Evolutionary conservation across 2,329 filamentous ascomycete genomes (phyloP).

Genomic region (Escovopsis sp.): DNA sequence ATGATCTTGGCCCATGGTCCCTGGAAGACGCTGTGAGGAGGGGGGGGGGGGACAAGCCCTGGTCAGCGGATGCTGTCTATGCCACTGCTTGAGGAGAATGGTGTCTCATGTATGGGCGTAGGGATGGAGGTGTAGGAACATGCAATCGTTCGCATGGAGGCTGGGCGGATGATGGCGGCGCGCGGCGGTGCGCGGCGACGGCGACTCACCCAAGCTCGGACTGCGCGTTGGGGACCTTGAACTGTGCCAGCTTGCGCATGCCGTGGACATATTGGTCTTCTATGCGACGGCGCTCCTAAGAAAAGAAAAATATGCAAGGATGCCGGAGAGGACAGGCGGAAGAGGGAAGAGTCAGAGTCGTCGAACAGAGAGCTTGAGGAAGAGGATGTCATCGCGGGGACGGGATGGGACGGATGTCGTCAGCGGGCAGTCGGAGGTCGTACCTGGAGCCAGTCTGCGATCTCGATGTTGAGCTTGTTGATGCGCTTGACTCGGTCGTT

Average conservation of each 20-base stretch:
- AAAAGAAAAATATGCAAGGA: constrained; percentile 2
- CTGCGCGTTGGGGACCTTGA: constrained; percentile 56
- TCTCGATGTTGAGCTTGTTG: constrained; percentile 69
- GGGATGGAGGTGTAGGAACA: no score
- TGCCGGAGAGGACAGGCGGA: no score
- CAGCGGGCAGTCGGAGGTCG: constrained; percentile 10
- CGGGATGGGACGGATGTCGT: not conserved
- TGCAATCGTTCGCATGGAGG: no score
- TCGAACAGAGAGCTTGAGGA: not conserved
- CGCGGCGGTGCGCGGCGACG: no score
- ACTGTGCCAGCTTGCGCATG: constrained; percentile 64
- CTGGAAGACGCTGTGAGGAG: constrained; percentile 61
- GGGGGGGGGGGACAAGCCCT: constrained; percentile 8
- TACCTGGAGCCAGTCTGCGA: constrained; percentile 96
- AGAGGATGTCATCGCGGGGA: no score
- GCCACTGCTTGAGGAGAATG: no score
- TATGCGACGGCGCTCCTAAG: constrained; percentile 76
- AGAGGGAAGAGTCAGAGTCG: not conserved
- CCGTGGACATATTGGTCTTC: constrained; percentile 81
- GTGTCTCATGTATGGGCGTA: no score
- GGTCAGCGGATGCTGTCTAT: no score
- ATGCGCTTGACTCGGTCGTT: constrained; percentile 82
- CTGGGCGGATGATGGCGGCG: no score
- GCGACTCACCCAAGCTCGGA: constrained; percentile 70
- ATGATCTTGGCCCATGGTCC: constrained; percentile 81